phyloP scores from a whole-genome alignment of 176 grass and related monocot species.

The Oryza meridionalis region DNA sequence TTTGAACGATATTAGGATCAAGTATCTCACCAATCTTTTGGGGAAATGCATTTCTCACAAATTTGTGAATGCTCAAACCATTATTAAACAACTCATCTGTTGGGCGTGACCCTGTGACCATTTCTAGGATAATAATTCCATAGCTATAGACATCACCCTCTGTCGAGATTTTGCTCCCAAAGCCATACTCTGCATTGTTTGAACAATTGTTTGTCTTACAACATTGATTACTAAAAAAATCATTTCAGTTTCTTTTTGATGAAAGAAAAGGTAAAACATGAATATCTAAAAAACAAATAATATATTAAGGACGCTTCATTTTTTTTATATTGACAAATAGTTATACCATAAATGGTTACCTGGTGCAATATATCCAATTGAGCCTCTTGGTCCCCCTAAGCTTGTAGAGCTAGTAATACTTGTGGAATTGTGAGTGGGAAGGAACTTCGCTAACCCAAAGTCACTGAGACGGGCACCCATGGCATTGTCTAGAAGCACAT shows the following conservation, averaged over 20 bases:
- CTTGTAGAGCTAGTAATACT: background rate
- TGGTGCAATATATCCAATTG: slow-evolving; percentile 44
- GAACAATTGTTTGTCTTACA: background rate
- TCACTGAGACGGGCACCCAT: slow-evolving; percentile 44
- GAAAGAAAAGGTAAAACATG: background rate
- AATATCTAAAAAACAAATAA: background rate
- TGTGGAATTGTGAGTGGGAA: background rate
- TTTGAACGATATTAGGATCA: background rate
- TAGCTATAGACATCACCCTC: slow-evolving; percentile 56
- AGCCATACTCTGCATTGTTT: slow-evolving; percentile 38
- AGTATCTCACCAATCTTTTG: background rate
- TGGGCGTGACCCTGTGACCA: slow-evolving; percentile 43
- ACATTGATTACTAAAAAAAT: background rate
- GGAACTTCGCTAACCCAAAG: slow-evolving; percentile 44
- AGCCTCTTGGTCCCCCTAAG: slow-evolving; percentile 1
- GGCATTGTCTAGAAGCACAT: slow-evolving; percentile 20
- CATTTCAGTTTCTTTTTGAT: background rate
- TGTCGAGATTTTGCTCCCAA: slow-evolving; percentile 36
- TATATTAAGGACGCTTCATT: background rate
- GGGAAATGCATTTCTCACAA: slow-evolving; percentile 19
- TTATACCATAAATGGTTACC: background rate
- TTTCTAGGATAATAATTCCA: slow-evolving; percentile 47
- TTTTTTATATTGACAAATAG: background rate
- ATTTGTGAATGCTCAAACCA: slow-evolving; percentile 48
- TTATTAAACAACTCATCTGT: slow-evolving; percentile 43